Evolutionary conservation across 2,329 filamentous ascomycete species (phyloP), one percentile per base, ranked within the genome.

Genomic region (Cercospora janseana): DNA sequence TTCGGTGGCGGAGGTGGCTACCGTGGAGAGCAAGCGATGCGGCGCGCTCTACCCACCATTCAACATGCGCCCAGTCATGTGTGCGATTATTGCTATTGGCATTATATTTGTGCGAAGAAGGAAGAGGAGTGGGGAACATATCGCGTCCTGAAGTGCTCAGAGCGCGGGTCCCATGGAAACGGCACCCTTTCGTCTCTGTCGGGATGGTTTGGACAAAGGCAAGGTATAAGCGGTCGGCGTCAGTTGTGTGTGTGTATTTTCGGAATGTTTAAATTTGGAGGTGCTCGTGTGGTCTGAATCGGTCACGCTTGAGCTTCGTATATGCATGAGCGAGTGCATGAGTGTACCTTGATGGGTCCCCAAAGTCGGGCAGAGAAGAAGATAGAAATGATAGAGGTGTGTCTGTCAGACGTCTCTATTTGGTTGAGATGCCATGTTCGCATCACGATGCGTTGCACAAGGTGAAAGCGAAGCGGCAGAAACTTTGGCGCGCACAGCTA

Each of bases 251-350:
- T 34, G 31, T 34, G 20, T 34, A 16, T 18, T 15, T 24, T 38
- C 18, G 20, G 15, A 20, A 38, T 38, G 35, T 38, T 35, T 29
- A 49, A 48, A 49, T 48, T 51, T 46, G 54, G 54, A 37, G 54
- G 54, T 46, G 54, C 54, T 57, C 49, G 51, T 46, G 35, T 21
- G 20, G 40, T 46, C 41, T 31, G 15, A 41, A 38, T n/a, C 29
- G 51, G 40, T 13, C 10, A 27, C 47, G 54, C 51, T 52, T 38
- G 54, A 55, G 51, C 49, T 51, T 56, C 27, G 16, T 12, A 15
- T 13, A 23, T 44, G 5, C 31, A 32, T 23, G 16, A 27, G n/a
- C n/a, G n/a, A n/a, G n/a, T n/a, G n/a, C n/a, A n/a, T n/a, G n/a
- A n/a, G n/a, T n/a, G n/a, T n/a, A n/a, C n/a, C n/a, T n/a, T n/a